Evolutionary conservation across 306 rosid genomes (phyloP), one percentile per base, ranked within the genome.

Genomic region (Mimosa pudica): DNA sequence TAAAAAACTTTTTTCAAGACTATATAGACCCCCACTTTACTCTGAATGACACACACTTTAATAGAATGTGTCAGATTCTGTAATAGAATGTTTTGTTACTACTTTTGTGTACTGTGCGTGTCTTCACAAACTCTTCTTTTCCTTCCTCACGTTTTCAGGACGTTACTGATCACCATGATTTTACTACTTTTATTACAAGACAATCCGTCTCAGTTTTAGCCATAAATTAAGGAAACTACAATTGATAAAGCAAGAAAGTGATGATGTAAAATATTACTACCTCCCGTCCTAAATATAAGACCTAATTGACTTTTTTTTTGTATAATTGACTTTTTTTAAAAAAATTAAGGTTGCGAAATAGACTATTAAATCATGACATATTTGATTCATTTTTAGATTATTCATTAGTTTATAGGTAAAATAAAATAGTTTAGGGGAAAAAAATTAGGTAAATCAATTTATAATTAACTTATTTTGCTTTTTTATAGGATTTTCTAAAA

Each of bases 171-270:
- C 32, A 11, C 11, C 10, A 30, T 63, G n/a, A 35, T 47, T 76
- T 70, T 63, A 47, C 35, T 35, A 47, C 35, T 35, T 42, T 67
- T 10, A 36, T 55, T 9, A 32, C 49, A 10, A 44, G 10, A 49
- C 41, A 12, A 51, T 52, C 42, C 60, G 51, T 45, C 14, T 76
- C 79, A 63, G 54, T 57, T n/a, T 57, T 32, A 24, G 65, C 65
- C 71, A 47, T 24, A 8, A 32, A 54, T 51, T 52, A 8, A 52
- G 24, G 41, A n/a, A 16, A 32, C 4, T 72, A 70, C 38, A 20
- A 45, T 12, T 8, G 73, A 71, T 18, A n/a, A 71, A 30, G 45
- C 14, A 16, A 71, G 62, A 13, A 24, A 48, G 24, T 30, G 17
- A 11, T 11, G 17, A 11, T 11, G 17, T 62, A 24, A 61, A 58